Evolutionary conservation across 495 filamentous ascomycete species (phyloP), one percentile per base, ranked within the genome.

Genomic region (Aspergillus diversus): DNA sequence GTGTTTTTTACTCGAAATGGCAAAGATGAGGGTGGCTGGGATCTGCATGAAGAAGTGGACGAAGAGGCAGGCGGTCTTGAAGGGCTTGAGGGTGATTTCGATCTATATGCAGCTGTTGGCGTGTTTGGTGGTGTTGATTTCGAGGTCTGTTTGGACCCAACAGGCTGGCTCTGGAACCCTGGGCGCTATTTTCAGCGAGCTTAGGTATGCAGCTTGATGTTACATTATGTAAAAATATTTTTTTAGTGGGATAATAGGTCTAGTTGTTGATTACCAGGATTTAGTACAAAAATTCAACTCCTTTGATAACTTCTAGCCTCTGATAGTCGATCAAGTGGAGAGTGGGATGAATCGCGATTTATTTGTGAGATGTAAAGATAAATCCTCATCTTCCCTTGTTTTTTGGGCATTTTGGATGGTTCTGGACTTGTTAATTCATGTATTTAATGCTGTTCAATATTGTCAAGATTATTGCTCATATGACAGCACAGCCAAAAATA

Each of bases 21-120:
- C 0, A 63, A 66, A 46, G 77, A 75, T 66, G 77, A 68, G 6
- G 91, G 87, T 0, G 81, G 86, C 6, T 98, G 94, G 94, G 80
- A 93, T 71, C 71, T 97, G 58, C 87, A 95, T 71, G 93, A 97
- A 77, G 90, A 96, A 75, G 74, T 82, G 54, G 94, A 98, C 76
- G 78, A 77, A 11, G 79, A 85, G 59, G 84, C 90, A 58, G 80
- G 89, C 59, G 83, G 86, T 4, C 80, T 91, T 0, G 79, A 83
- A 47, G 94, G 93, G 1, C 75, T 98, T 43, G 90, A 93, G 72
- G 94, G 94, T 0, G 83, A 86, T 49, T 84, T 87, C 69, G 94
- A 98, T 71, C 63, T 98, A 43, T 91, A 90, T 75, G 89, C 87
- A 46, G 90, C 91, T 1, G 76, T 98, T 33, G 94, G 94, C 5